Evolutionary conservation across 148 eudicot species (phyloP), one percentile per base, ranked within the genome.

Genomic region (Fagopyrum homotropicum): DNA sequence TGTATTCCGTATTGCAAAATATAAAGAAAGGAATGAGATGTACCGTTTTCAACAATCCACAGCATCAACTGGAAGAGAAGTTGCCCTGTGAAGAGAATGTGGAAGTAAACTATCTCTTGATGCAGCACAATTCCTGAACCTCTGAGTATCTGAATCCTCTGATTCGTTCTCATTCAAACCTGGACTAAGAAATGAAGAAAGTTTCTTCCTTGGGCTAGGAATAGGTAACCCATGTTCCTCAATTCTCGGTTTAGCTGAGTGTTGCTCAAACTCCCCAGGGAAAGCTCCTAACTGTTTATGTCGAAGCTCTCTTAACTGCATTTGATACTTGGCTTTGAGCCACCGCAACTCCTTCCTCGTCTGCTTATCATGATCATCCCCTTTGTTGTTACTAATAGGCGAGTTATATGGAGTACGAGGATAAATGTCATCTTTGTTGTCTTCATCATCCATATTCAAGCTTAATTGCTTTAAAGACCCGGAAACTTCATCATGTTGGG

Each of bases 1-100:
- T 46, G 15, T 11, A 66, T 12, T 35, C 6, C 47, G 43, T 66
- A 66, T 66, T 66, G 47, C 46, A 66, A 64, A 17, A 64, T 40
- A 64, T 64, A 45, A 22, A 9, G 30, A 64, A 64, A 40, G 17
- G 46, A 64, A 64, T 40, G 3, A 64, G 70, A n/a, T 12, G 1
- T 40, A 40, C 70, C 70, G 8, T 4, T 66, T 85, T 84, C 75
- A 88, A 57, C 82, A 78, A 61, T 91, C 92, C 73, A 87, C 81
- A 69, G 90, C 84, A 85, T 90, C 92, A 78, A 89, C 90, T 0
- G 97, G 93, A 51, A 90, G 88, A 70, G 97, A 90, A 54, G 82
- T 85, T 17, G 98, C 88, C 76, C 96, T 79, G 75, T 88, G 96
- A 76, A 90, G 93, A 26, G 90, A 79, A 56, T 83, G 82, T 16